Conservation (phyloP, 129 eudicot genomes). For the Chrysanthemum lavandulifolium region DNA sequence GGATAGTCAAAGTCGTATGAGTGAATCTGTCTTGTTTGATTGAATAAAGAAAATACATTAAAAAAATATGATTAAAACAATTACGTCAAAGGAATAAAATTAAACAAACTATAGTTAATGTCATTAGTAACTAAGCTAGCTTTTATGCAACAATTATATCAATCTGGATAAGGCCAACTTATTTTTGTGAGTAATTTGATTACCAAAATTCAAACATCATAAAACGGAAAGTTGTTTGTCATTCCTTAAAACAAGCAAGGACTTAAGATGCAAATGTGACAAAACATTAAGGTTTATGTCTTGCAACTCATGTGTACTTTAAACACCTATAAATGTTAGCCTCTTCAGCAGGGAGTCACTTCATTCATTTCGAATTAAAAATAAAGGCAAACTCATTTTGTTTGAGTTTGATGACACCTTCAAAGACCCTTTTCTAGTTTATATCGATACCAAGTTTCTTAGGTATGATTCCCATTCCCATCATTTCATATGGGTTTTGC, state of each 20-base stretch:
- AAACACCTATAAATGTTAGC: slow-evolving; percentile 24
- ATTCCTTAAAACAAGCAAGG: neutral
- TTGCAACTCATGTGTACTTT: neutral
- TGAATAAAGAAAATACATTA: neutral
- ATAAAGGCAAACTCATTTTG: slow-evolving; percentile 21
- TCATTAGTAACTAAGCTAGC: too few species aligned
- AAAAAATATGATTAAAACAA: neutral
- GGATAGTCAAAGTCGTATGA: too few species aligned
- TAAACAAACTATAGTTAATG: too few species aligned
- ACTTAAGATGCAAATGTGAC: neutral
- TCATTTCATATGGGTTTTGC: slow-evolving; percentile 3
- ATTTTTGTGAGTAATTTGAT: too few species aligned
- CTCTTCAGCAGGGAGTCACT: slow-evolving; percentile 32
- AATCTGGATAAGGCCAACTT: too few species aligned
- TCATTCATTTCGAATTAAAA: slow-evolving; percentile 29
- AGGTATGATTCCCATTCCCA: slow-evolving; percentile 30
- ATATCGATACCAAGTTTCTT: slow-evolving; percentile 23
- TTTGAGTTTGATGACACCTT: slow-evolving; percentile 20
- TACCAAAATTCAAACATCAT: too few species aligned
- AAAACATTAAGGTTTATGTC: slow-evolving; percentile 13
- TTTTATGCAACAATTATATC: too few species aligned
- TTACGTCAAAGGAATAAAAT: too few species aligned
- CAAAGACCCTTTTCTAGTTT: slow-evolving; percentile 34
- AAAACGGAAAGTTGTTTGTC: too few species aligned
- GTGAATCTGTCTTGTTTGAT: too few species aligned